These are phyloP conservation scores for Rhizopogon sp. DNA, from an alignment of 768 basidiomycete genomes.

Conservation along the genomic window DNA sequence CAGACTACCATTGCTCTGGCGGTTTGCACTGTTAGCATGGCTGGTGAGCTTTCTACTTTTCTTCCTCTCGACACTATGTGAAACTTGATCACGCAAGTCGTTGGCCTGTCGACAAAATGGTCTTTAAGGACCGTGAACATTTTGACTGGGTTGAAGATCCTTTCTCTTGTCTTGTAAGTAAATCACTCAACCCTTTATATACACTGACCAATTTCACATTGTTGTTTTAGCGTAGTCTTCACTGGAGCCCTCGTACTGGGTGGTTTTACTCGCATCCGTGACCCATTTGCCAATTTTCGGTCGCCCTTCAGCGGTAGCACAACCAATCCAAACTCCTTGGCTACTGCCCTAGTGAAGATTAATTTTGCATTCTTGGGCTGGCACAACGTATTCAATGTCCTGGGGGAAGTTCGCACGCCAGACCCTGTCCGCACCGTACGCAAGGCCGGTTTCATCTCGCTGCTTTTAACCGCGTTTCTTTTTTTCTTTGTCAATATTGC, in stretches of 20 bases:
- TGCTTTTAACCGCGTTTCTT: constrained; percentile 40
- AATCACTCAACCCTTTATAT: not conserved
- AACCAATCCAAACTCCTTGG: constrained; percentile 18
- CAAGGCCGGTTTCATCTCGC: constrained; percentile 37
- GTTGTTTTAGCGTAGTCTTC: constrained; percentile 15
- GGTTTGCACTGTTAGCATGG: constrained; percentile 16
- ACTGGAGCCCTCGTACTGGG: constrained; percentile 19
- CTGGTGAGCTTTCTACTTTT: constrained; percentile 6
- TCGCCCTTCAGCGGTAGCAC: constrained; percentile 22
- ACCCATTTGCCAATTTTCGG: constrained; percentile 26
- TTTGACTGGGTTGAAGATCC: constrained; percentile 10
- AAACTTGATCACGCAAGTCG: constrained; percentile 8
- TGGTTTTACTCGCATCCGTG: constrained; percentile 19
- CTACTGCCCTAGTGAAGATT: constrained; percentile 24
- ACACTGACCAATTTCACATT: not conserved
- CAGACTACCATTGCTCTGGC: constrained; percentile 18
- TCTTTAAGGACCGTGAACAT: constrained; percentile 19
- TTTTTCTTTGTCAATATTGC: constrained; percentile 44
- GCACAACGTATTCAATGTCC: constrained; percentile 41
- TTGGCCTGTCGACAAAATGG: constrained; percentile 24
- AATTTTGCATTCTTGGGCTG: constrained; percentile 25
- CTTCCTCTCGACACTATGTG: not conserved
- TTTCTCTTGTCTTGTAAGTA: constrained; percentile 15
- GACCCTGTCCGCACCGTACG: constrained; percentile 43
- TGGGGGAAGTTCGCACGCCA: constrained; percentile 32